Base-by-base conservation (phyloP, 495 filamentous ascomycete species). In the Podospora tetraspora region DNA sequence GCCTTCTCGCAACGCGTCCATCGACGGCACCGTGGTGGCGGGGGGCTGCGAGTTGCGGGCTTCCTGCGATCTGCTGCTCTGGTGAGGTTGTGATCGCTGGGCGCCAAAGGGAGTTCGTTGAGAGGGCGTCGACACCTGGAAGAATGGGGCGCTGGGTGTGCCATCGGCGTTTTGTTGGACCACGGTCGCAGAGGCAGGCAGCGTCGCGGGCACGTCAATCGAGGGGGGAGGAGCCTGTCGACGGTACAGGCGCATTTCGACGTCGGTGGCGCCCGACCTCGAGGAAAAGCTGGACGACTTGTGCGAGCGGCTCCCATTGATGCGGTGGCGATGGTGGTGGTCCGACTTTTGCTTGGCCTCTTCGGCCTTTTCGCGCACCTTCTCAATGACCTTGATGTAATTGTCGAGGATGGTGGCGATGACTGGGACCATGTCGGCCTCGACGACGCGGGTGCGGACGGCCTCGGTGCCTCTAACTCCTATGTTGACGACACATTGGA, bases 351-450 rank as follows among this genome's bases (percentile, higher is more conserved):
- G 78, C 71, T 88, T 88, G 57, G 84, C 84, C 63, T 87, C 83
- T 71, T 97, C 92, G 30, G 89, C 89, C 79, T 91, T 93, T 69
- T 94, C 91, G 63, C 92, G 90, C 68, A 90, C 90, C 74, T 91
- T 92, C 70, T 98, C 95, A 66, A 97, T 87, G 67, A 97, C 93
- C 77, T 95, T 91, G 81, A 97, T 92, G 81, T 99, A 98, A 75
- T 98, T 98, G 81, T 97, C 92, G 68, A 99, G 88, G 63, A 99
- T 97, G n/a, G 95, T 98, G 52, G 95, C 95, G 72, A 98, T 97
- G 66, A 99, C 96, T 12, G 95, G 95, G 1, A 99, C 95, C 91
- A 99, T 97, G 75, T 99, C 95, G 69, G 95, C 95, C 81, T 99
- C 95, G 24, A 99, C 95, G 0, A 99, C 94, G 69, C 95, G 85